These are phyloP conservation scores for Solanum sejunctum DNA, from an alignment of 257 asterid species.

Conservation along the genomic window DNA sequence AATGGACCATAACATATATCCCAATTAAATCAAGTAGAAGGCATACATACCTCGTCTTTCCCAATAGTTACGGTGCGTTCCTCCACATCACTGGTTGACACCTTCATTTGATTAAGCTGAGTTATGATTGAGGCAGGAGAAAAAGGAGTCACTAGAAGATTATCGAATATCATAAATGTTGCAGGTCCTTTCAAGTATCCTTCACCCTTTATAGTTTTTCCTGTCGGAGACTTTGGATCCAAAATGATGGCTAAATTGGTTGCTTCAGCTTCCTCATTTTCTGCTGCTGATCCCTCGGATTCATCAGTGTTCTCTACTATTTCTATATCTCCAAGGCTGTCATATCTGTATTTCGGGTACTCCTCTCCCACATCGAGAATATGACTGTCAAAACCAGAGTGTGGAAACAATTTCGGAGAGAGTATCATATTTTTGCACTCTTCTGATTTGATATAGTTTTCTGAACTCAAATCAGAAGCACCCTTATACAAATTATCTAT, in stretches of 20 bases:
- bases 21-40: background rate
- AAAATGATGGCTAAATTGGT: background rate
- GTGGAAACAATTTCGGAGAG: background rate
- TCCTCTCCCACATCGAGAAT: background rate
- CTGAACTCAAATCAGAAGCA: background rate
- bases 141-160: background rate
- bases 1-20: background rate
- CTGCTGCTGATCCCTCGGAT: background rate
- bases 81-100: background rate
- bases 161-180: background rate
- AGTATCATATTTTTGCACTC: background rate
- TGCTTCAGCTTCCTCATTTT: background rate
- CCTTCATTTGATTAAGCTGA: background rate
- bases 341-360: background rate
- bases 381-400: background rate
- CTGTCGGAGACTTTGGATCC: background rate
- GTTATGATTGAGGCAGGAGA: background rate
- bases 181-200: slow-evolving; percentile 3
- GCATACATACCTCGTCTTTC: background rate
- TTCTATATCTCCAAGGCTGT: background rate
- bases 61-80: background rate
- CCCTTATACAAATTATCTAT: slow-evolving; percentile 2
- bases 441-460: background rate
- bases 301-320: background rate
- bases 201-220: background rate